A percentile compares a stretch with the other conserved stretches of the same genome.
phyloP scores from a whole-genome alignment of 2,329 filamentous ascomycete genomes.

The Sarocladium strictum region DNA sequence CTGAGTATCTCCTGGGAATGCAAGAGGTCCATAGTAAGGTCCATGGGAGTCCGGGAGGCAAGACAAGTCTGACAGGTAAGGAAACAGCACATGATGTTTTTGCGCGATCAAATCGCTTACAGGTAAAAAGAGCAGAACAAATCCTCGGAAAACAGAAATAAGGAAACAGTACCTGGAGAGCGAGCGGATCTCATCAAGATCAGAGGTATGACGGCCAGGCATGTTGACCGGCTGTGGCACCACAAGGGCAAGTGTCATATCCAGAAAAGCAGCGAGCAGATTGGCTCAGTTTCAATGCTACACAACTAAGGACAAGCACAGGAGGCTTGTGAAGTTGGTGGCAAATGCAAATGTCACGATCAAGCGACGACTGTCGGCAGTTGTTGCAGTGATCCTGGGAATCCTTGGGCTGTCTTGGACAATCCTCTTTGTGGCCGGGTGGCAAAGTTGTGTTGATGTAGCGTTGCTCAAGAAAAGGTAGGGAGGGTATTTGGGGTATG shows the following conservation, averaged over 20 bases:
- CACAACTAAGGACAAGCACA: conserved; percentile 19
- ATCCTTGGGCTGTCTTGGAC: conserved; percentile 17
- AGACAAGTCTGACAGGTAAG: conserved; percentile 16
- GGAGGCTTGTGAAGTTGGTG: conserved; percentile 17
- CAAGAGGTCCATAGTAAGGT: neutral
- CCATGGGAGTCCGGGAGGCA: conserved; percentile 1
- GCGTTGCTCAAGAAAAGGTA: conserved; percentile 12
- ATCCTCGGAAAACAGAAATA: conserved; percentile 28
- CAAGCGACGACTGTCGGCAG: neutral
- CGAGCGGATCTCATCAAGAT: conserved; percentile 55
- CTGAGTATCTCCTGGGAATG: neutral
- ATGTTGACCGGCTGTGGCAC: conserved; percentile 43
- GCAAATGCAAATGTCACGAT: conserved; percentile 4
- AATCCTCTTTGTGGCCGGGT: conserved; percentile 9
- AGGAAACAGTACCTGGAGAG: conserved; percentile 57
- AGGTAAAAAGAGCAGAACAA: conserved; percentile 24
- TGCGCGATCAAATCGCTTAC: conserved; percentile 22
- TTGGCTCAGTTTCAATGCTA: conserved; percentile 17
- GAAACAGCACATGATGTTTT: conserved; percentile 21
- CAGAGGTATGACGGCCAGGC: conserved; percentile 45
- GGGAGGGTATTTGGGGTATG: conserved; percentile 6
- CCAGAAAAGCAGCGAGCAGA: conserved; percentile 22
- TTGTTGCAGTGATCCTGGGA: conserved; percentile 8
- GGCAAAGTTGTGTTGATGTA: conserved; percentile 13
- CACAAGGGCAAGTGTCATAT: conserved; percentile 44